Base-by-base conservation (phyloP, 2,329 filamentous ascomycete genomes). In the Sarocladium oryzae region DNA sequence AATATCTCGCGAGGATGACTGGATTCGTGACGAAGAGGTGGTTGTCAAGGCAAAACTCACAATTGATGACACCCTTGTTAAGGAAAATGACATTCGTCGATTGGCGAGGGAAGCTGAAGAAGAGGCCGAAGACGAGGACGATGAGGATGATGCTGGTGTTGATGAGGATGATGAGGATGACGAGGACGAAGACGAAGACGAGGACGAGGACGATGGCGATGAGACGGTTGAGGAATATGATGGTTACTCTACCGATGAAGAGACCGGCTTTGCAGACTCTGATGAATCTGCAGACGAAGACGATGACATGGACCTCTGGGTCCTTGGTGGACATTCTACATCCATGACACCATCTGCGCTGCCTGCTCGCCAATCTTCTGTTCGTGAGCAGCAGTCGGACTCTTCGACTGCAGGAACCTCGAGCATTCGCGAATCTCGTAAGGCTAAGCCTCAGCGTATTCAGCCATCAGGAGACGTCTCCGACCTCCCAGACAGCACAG, bases 401-500 rank as follows among this genome's bases (percentile, higher is more conserved):
- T 85, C 82, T 0, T 86, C 83, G 0, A 74, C 75, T 6, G 78
- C 74, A 38, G 79, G 79, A 4, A 57, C 58, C 11, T 57, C 54
- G 37, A 61, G 67, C 49, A 65, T 58, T 41, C 68, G 62, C 10
- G 21, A 28, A 11, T 4, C 18, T 20, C 63, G 60, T 9, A 61
- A 60, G 20, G 54, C 57, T 40, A 65, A 62, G 56, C 56, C 59
- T 36, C 60, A 61, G 23, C 60, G 60, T 23, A 59, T 64, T 43
- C 62, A 61, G 53, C 56, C 61, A n/a, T 58, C 56, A 3, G 59
- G 62, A 35, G 77, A 78, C 21, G 88, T 86, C 1, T 88, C 89
- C 2, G 89, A 96, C 63, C 76, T 99, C 10, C 93, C 93, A 1
- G 93, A 99, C 66, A 96, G 91, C 68, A 97, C 93, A 13, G 93